Evolutionary conservation across 805 yeast genomes (phyloP).

Genomic region (Kuraishia capsulata): DNA sequence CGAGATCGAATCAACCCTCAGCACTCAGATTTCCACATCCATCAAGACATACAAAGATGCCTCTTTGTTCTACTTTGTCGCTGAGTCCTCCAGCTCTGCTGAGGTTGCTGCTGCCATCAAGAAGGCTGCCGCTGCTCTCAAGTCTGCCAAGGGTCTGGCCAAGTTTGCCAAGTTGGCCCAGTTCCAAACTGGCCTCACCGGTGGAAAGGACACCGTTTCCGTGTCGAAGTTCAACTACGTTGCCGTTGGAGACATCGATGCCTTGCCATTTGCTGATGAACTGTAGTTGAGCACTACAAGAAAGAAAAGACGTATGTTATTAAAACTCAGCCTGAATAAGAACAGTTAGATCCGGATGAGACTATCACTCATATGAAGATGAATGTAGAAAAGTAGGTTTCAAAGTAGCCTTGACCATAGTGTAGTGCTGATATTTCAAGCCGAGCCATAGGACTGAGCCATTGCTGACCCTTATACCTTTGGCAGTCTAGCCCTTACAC

Average conservation of each 20-base stretch:
- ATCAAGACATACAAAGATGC: slow-evolving; percentile 68
- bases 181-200: slow-evolving; percentile 27
- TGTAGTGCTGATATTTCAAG: no score
- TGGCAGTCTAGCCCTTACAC: neutral
- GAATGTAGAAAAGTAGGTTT: no score
- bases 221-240: slow-evolving; percentile 67
- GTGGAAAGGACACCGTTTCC: slow-evolving; percentile 26
- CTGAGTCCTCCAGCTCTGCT: slow-evolving; percentile 49
- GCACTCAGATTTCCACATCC: slow-evolving; percentile 40
- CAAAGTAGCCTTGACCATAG: no score
- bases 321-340: neutral
- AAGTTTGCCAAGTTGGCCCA: slow-evolving; percentile 49
- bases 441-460: no score
- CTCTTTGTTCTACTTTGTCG: slow-evolving; percentile 68
- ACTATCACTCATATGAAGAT: no score
- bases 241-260: slow-evolving; percentile 82
- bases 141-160: slow-evolving; percentile 46
- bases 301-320: slow-evolving; percentile 1
- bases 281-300: slow-evolving; percentile 35
- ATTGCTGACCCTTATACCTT: neutral
- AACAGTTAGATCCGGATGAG: slow-evolving; percentile 18
- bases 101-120: slow-evolving; percentile 54
- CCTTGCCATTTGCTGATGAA: slow-evolving; percentile 85
- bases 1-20: slow-evolving; percentile 37
- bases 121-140: slow-evolving; percentile 42